phyloP scores from a whole-genome alignment of 2,329 filamentous ascomycete genomes.

The Colletotrichum cereale region DNA sequence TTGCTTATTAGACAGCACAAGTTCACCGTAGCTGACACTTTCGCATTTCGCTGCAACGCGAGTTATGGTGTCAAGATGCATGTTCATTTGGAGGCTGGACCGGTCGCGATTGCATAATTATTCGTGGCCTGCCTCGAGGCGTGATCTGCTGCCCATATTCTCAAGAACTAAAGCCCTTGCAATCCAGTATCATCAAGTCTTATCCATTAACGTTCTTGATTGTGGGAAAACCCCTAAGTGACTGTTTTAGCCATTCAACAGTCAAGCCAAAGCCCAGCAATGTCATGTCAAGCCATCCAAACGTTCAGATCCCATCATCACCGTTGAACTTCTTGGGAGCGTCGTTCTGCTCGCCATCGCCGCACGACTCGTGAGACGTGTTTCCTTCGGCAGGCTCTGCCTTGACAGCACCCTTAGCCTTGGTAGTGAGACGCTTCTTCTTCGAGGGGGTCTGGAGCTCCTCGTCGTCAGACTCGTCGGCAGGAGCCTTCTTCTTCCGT shows the following conservation, averaged over 20 bases:
- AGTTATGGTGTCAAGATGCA: neutral
- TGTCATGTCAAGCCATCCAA: neutral
- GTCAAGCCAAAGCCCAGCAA: neutral
- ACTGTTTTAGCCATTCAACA: neutral
- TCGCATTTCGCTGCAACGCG: neutral
- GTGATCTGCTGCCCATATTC: neutral
- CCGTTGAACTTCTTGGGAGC: neutral
- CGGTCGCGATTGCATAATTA: neutral
- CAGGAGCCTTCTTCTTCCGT: neutral
- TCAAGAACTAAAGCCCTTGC: neutral
- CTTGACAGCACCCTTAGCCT: neutral
- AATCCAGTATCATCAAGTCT: neutral
- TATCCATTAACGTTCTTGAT: neutral
- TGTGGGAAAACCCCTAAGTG: neutral
- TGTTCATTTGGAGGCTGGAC: neutral
- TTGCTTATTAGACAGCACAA: neutral
- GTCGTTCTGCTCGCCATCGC: neutral
- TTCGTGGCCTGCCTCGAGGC: neutral
- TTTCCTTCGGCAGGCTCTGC: neutral
- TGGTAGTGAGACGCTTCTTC: neutral
- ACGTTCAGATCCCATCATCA: neutral
- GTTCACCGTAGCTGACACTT: neutral
- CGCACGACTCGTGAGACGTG: neutral
- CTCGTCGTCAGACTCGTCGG: neutral
- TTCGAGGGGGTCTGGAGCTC: slow-evolving; percentile 9